Conservation (phyloP, 306 rosid genomes). For the Vicia sativa region DNA sequence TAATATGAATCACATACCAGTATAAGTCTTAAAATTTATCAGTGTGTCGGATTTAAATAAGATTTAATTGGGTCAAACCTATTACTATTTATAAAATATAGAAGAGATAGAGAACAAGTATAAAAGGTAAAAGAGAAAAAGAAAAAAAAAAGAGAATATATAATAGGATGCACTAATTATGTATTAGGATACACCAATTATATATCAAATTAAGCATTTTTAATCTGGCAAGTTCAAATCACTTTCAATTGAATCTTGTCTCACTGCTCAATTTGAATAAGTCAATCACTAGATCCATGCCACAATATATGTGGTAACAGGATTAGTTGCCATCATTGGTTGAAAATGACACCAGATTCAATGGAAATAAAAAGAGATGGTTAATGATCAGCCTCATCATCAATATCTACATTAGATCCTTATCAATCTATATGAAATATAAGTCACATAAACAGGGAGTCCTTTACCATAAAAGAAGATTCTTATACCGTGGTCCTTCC, state of each 20-base stretch:
- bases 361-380: constrained; percentile 52
- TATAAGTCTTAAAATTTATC: no score
- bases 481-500: constrained; percentile 45
- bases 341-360: constrained; percentile 52
- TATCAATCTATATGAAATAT: constrained; percentile 41
- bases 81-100: no score
- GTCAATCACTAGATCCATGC: constrained; percentile 44
- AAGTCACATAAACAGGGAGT: neutral
- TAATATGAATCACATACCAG: no score
- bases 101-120: no score
- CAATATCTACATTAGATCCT: constrained; percentile 51
- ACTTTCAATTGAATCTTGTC: constrained; percentile 26
- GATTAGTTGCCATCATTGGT: constrained; percentile 62
- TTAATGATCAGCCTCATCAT: constrained; percentile 43
- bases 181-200: no score
- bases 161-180: no score
- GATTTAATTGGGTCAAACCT: no score
- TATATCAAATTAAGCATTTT: no score
- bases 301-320: constrained; percentile 39
- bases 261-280: constrained; percentile 33
- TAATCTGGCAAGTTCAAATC: neutral
- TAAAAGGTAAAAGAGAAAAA: no score
- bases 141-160: no score
- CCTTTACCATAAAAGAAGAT: no score
- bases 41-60: no score